Evolutionary conservation across 768 basidiomycete species (phyloP).

Genomic region (Suillus subluteus): DNA sequence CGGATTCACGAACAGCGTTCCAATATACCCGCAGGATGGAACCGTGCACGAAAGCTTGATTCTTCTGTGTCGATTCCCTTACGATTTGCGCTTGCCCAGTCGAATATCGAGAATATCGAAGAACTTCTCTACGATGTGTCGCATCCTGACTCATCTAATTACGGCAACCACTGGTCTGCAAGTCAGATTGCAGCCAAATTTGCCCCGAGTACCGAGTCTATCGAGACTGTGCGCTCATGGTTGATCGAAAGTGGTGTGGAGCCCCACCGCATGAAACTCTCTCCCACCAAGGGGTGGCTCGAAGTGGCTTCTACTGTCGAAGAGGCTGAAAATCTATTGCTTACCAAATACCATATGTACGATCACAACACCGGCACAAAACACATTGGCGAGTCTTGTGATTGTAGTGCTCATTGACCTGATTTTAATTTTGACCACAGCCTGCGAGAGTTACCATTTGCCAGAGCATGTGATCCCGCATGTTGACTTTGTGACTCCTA

Average conservation of each 20-base stretch:
- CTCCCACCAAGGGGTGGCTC: conserved; percentile 43
- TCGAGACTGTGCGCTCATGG: conserved; percentile 45
- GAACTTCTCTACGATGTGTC: conserved; percentile 46
- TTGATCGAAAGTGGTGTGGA: conserved; percentile 41
- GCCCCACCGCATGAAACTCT: conserved; percentile 36
- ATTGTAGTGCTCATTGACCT: conserved; percentile 17
- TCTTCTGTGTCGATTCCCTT: conserved; percentile 41
- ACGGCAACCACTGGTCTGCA: conserved; percentile 51
- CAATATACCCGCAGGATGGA: conserved; percentile 44
- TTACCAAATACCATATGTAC: conserved; percentile 47
- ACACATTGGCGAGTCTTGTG: conserved; percentile 38
- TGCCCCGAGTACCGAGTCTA: conserved; percentile 41
- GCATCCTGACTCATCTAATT: conserved; percentile 46
- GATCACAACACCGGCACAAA: conserved; percentile 40
- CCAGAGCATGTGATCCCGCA: conserved; percentile 42
- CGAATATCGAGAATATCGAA: conserved; percentile 44
- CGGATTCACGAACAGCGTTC: conserved; percentile 44
- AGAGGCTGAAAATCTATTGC: conserved; percentile 49
- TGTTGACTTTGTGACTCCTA: conserved; percentile 48
- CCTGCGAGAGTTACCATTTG: conserved; percentile 45
- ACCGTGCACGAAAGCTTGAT: conserved; percentile 31
- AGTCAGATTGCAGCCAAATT: conserved; percentile 44
- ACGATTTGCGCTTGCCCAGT: conserved; percentile 48
- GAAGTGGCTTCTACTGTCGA: conserved; percentile 41
- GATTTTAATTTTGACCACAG: conserved; percentile 22